Evolutionary conservation across 805 yeast species (phyloP).

Genomic region (Myxozyma neotropica): DNA sequence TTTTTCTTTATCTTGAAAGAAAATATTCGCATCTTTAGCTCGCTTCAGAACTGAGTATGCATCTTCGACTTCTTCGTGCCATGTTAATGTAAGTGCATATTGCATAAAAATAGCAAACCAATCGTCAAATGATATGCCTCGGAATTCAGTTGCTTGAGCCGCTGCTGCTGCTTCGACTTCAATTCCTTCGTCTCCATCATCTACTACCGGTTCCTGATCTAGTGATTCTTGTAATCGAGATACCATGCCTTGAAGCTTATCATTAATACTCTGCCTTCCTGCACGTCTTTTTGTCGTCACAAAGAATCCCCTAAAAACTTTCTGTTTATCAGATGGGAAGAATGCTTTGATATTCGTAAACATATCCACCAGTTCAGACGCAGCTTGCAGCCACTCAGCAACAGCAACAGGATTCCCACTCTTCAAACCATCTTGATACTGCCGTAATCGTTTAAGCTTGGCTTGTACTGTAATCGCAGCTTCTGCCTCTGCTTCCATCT

Average conservation of each 20-base stretch:
- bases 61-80: constrained; percentile 59
- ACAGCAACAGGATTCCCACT: constrained; percentile 58
- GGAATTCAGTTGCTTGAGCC: constrained; percentile 45
- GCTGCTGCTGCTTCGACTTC: constrained; percentile 41
- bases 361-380: constrained; percentile 78
- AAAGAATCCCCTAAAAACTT: constrained; percentile 65
- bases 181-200: constrained; percentile 43
- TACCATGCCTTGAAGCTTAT: constrained; percentile 67
- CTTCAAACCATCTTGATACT: constrained; percentile 25
- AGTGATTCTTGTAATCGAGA: constrained; percentile 44
- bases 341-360: constrained; percentile 77
- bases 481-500: constrained; percentile 26
- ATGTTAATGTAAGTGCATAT: constrained; percentile 68
- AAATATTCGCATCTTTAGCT: constrained; percentile 78
- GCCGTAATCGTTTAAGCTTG: constrained; percentile 23
- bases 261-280: constrained; percentile 67
- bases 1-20: constrained; percentile 63
- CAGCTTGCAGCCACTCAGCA: constrained; percentile 79
- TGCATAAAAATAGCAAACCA: constrained; percentile 89
- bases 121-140: constrained; percentile 73
- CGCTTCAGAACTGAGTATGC: constrained; percentile 71
- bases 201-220: constrained; percentile 53
- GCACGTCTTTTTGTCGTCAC: constrained; percentile 55
- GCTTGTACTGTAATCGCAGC: constrained; percentile 23
- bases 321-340: constrained; percentile 74